Base-by-base conservation (phyloP, 306 rosid genomes). In the Acacia crassicarpa region DNA sequence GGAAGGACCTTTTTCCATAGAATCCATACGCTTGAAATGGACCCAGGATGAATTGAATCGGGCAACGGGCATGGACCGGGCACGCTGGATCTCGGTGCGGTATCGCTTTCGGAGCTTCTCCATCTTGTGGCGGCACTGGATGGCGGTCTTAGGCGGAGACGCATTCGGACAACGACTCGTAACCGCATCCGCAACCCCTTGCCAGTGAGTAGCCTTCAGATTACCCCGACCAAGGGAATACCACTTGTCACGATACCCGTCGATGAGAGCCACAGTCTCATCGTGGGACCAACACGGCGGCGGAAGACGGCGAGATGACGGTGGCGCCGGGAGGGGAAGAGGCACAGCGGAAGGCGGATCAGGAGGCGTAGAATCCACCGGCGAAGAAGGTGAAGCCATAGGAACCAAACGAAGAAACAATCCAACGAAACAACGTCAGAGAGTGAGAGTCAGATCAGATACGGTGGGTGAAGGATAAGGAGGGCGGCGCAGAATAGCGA, bases 81-180 rank as follows among this genome's bases (percentile, higher is more conserved):
- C 94, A 0, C 94, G 88, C 80, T 91, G 97, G 78, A 93, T 84
- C 90, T 95, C 98, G n/a, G 98, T 90, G 2, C 98, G 93, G 83
- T 95, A 95, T 25, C 97, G 94, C 70, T 95, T 95, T 0, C 98
- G 87, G 4, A 95, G 95, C 27, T 95, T 95, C 84, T 93, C 98
- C 98, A 95, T 95, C 80, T 95, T 95, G 72, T 95, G 98, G 25
- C 97, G 98, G 81, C 98, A 95, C 92, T 93, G 98, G 3, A 95
- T 97, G 85, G 98, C 97, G 27, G 98, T 93, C 75, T 95, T 95
- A 0, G 95, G 67, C 1, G 95, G 95, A 0, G 97, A 81, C 0
- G 93, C 91, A 22, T 82, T 79, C 2, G 98, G 97, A 70, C 98
- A 95, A 0, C 88, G 87, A 0, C 73, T 80, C 1, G 98, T 74